Base-by-base conservation (phyloP, 75 land plant genomes). In the Pinus albicaulis region DNA sequence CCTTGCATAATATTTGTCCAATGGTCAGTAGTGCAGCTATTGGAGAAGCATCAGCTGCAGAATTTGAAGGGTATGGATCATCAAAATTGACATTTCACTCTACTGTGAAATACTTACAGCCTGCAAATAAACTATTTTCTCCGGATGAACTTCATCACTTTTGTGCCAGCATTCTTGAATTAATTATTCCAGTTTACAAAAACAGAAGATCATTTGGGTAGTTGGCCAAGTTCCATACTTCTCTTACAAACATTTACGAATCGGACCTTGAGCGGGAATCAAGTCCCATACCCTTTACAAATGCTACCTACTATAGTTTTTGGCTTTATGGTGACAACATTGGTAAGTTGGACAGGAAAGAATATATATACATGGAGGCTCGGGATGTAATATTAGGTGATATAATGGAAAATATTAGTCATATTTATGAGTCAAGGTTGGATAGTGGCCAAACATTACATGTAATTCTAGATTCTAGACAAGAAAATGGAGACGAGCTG, bases 41-140 rank as follows among this genome's bases (percentile, higher is more conserved):
- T 58, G 82, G 89, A 60, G 99, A 98, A 80, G 89, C 99, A 55
- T 88, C 96, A 15, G 95, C 93, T 41, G 99, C 98, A 66, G 99
- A 98, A 83, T 98, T 98, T 3, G 99, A 98, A 81, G 99, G 99
- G 17, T 98, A 98, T 76, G 99, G 99, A 66, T 89, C 99, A 36
- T 98, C 99, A 66, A 98, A 98, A 85, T 89, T 98, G 72, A 98
- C 99, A 15, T 91, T 98, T 36, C 98, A 98, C 66, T 98, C 99
- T 55, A 98, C 99, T 77, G 99, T 98, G 19, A 98, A 98, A 71
- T 98, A 98, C 78, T 89, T 98, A 22, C 99, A 98, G 78, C 88
- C 95, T 53, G 99, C 98, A 38, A 91, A 98, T 82, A 95, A 91
- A 74, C 91, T 98, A 41, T 98, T 98, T 75, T 86, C 93, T 58